phyloP scores from a whole-genome alignment of 2,329 filamentous ascomycete species.

The Sclerotinia trifoliorum region DNA sequence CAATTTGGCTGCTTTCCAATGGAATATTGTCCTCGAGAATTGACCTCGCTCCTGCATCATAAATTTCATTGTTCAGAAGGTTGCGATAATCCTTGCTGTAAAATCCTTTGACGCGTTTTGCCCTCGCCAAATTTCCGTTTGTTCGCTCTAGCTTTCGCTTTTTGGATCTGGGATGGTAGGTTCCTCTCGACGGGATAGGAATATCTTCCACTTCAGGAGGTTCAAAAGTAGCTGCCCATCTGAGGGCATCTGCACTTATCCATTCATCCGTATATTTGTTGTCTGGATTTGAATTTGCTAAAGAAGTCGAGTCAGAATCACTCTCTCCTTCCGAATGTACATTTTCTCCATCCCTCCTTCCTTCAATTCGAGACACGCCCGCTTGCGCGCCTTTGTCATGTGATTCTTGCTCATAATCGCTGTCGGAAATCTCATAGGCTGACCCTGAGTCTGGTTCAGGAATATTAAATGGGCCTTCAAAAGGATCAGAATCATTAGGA shows the following conservation, averaged over 20 bases:
- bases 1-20: conserved; percentile 57
- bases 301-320: conserved; percentile 4
- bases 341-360: not conserved
- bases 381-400: conserved; percentile 21
- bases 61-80: conserved; percentile 56
- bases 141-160: conserved; percentile 30
- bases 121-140: conserved; percentile 25
- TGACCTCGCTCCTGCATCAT: conserved; percentile 46
- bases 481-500: conserved; percentile 25
- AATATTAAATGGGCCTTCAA: conserved; percentile 4
- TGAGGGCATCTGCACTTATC: conserved; percentile 27
- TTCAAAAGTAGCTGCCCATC: conserved; percentile 37
- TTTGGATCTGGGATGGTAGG: conserved; percentile 2
- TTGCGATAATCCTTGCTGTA: conserved; percentile 51
- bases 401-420: conserved; percentile 25
- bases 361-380: not conserved
- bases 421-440: conserved; percentile 33
- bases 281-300: conserved; percentile 9
- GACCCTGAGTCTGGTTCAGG: conserved; percentile 35
- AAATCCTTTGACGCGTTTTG: conserved; percentile 41
- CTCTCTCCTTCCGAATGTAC: conserved; percentile 11
- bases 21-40: conserved; percentile 37
- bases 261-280: conserved; percentile 22
- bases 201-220: conserved; percentile 32
- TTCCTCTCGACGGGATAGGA: conserved; percentile 27